Evolutionary conservation across 2,329 filamentous ascomycete species (phyloP).

Genomic region (Ophiostoma montium): DNA sequence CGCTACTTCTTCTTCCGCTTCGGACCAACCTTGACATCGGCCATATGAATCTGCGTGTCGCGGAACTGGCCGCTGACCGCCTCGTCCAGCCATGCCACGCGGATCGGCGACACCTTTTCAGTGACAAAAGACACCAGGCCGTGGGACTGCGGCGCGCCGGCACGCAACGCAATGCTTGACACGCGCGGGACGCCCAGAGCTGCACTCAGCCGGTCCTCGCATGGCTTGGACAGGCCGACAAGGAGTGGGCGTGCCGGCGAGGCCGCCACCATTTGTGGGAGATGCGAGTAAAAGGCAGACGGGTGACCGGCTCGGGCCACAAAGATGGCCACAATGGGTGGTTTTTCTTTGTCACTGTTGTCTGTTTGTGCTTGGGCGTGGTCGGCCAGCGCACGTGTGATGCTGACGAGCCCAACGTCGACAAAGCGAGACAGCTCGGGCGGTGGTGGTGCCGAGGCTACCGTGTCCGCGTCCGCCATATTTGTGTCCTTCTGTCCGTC

Average conservation of each 20-base stretch:
- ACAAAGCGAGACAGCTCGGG: constrained; percentile 43
- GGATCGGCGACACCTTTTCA: constrained; percentile 35
- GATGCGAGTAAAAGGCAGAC: constrained; percentile 43
- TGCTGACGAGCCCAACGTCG: constrained; percentile 49
- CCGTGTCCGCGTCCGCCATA: not conserved
- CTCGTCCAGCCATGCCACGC: constrained; percentile 43
- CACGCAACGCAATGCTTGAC: constrained; percentile 46
- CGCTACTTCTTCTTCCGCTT: constrained; percentile 17
- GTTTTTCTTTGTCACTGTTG: not conserved
- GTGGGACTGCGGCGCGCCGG: constrained; percentile 40
- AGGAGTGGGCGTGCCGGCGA: constrained; percentile 31
- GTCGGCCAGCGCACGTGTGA: constrained; percentile 43
- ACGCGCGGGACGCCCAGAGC: constrained; percentile 48
- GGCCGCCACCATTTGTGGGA: constrained; percentile 31
- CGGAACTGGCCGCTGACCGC: constrained; percentile 25
- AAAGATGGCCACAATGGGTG: constrained; percentile 38
- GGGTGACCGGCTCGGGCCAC: constrained; percentile 43
- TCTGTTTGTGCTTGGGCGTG: not conserved
- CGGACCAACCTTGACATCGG: constrained; percentile 26
- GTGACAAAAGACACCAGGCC: constrained; percentile 42
- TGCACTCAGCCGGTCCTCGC: constrained; percentile 41
- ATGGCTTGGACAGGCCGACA: constrained; percentile 46
- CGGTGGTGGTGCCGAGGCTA: constrained; percentile 18
- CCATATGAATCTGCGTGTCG: constrained; percentile 32
- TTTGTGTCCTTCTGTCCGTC: not conserved